phyloP scores from a whole-genome alignment of 208 protist genomes.

The Phytomonas sp. region DNA sequence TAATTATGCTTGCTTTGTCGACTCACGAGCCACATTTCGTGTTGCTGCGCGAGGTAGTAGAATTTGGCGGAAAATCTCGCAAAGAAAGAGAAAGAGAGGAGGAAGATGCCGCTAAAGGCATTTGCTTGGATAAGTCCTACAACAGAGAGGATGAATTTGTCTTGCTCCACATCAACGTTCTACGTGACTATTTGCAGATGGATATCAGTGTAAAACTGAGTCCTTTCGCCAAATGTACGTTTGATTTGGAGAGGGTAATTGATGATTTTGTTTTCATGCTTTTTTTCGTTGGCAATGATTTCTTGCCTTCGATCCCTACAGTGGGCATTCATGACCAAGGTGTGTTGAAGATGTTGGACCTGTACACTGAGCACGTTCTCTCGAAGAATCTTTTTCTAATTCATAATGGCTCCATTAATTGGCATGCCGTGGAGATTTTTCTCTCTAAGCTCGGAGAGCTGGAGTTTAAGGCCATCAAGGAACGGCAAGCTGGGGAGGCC shows the following conservation, averaged over 20 bases:
- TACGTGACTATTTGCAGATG: slow-evolving; percentile 94
- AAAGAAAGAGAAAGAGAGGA: slow-evolving; percentile 71
- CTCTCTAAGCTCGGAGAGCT: slow-evolving; percentile 58
- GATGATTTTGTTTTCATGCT: slow-evolving; percentile 98
- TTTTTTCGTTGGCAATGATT: slow-evolving; percentile 99
- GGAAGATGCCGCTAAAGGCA: slow-evolving; percentile 70
- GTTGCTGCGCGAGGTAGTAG: slow-evolving; percentile 94
- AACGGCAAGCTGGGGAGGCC: slow-evolving; percentile 61
- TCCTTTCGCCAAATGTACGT: slow-evolving; percentile 10
- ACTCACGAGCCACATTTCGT: slow-evolving; percentile 96
- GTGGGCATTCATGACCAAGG: slow-evolving; percentile 94
- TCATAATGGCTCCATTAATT: slow-evolving; percentile 63
- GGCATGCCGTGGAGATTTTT: slow-evolving; percentile 58
- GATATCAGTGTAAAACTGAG: slow-evolving; percentile 61
- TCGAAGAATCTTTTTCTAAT: slow-evolving; percentile 69
- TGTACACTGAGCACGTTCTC: slow-evolving; percentile 79
- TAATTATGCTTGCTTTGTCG: slow-evolving; percentile 96
- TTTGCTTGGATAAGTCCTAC: slow-evolving; percentile 73
- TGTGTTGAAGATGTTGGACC: slow-evolving; percentile 74
- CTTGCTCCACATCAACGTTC: slow-evolving; percentile 86
- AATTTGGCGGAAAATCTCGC: slow-evolving; percentile 55
- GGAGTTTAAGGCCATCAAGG: slow-evolving; percentile 67
- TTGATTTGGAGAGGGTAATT: slow-evolving; percentile 90
- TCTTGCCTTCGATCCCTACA: slow-evolving; percentile 94
- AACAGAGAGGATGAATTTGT: slow-evolving; percentile 84